Conservation (phyloP, 2,329 filamentous ascomycete species). For the Didymella lethalis region DNA sequence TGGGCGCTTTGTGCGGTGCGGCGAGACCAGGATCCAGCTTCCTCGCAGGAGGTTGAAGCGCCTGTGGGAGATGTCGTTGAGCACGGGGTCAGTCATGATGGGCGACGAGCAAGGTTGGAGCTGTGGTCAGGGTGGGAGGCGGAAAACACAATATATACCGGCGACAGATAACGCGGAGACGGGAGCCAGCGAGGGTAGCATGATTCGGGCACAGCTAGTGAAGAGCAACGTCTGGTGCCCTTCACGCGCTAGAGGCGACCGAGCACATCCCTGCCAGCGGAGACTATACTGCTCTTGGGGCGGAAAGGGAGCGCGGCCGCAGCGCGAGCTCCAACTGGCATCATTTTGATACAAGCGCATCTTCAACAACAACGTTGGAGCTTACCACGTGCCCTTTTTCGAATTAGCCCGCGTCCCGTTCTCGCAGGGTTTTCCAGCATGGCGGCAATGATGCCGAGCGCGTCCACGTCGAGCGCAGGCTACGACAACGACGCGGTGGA, state of each 20-base stretch:
- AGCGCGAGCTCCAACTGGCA: slow-evolving; percentile 21
- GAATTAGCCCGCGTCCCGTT: slow-evolving; percentile 36
- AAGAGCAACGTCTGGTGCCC: slow-evolving; percentile 35
- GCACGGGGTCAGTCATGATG: slow-evolving; percentile 59
- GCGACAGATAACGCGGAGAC: slow-evolving; percentile 21
- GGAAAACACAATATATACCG: slow-evolving; percentile 16
- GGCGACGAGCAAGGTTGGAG: background rate
- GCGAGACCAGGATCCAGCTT: slow-evolving; percentile 92
- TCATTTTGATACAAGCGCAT: slow-evolving; percentile 32
- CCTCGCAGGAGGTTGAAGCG: slow-evolving; percentile 91
- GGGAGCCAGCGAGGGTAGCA: slow-evolving; percentile 26
- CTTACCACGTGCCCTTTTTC: slow-evolving; percentile 32
- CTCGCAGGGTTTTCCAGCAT: slow-evolving; percentile 44
- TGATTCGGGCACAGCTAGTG: slow-evolving; percentile 37
- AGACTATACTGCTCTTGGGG: slow-evolving; percentile 3
- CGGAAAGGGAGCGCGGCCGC: slow-evolving; percentile 20
- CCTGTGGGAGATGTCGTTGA: slow-evolving; percentile 93
- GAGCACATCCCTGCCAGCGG: slow-evolving; percentile 36
- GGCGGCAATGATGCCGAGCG: slow-evolving; percentile 57
- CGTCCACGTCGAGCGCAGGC: slow-evolving; percentile 48
- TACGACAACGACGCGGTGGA: slow-evolving; percentile 58
- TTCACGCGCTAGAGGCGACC: slow-evolving; percentile 25
- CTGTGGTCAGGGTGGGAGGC: slow-evolving; percentile 9
- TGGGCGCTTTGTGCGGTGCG: slow-evolving; percentile 93
- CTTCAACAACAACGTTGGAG: slow-evolving; percentile 41